Evolutionary conservation across 176 grass and related monocot genomes (phyloP), one percentile per base, ranked within the genome.

Genomic region (Chrysopogon serrulatus): DNA sequence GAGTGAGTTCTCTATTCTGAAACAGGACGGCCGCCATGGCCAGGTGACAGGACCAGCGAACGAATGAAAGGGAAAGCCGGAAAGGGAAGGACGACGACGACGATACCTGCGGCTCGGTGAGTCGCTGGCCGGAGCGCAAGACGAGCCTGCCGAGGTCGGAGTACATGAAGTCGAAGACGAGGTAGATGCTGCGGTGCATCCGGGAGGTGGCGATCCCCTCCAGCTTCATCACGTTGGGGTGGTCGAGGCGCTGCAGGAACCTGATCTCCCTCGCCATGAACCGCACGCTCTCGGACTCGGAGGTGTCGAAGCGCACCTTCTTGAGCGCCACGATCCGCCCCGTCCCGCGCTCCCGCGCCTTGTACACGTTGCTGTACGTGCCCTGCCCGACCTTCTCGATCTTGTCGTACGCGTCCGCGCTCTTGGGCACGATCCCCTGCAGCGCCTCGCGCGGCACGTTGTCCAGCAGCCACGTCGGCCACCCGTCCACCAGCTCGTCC

Each of bases 171-270:
- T 94, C 89, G 87, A 94, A 91, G 83, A 94, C 89, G 80, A 94
- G 84, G 89, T 94, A 94, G 84, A 94, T 76, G 89, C 92, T 94
- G 65, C 87, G 90, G 81, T 94, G 92, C 92, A 94, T 94, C 84
- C 89, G 37, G 8, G 92, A 94, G 63, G 92, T 94, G 42, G 92
- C 89, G 81, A 94, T 85, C 3, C 92, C 92, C 16, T 91, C 83
- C 37, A 94, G 92, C 59, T 82, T 70, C 47, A 94, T 88, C 9
- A 89, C 81, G 87, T 94, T 94, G 12, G 92, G 86, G 84, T 94
- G 92, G 41, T 94, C 92, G 7, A 94, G 92, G 31, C 24, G 35
- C 71, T 83, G 86, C 47, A 94, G 79, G 80, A 94, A 84, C 32
- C 42, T 59, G 56, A 91, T 87, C 85, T 91, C 89, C 53, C 89